Evolutionary conservation across 768 basidiomycete genomes (phyloP).

Genomic region (Gymnopilus dilepis): DNA sequence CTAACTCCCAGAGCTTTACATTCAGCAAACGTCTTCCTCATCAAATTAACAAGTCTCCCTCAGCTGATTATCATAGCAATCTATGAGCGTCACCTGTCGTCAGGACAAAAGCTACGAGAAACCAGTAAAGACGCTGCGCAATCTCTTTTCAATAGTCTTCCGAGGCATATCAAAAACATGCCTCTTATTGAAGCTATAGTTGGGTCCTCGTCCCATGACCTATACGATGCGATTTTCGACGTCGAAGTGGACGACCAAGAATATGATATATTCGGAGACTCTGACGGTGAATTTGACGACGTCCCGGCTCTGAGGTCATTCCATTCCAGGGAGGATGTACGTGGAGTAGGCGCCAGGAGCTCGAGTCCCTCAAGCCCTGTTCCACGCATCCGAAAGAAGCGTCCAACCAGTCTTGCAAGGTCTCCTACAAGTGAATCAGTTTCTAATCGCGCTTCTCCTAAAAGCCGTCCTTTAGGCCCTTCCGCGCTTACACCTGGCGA

Average conservation of each 20-base stretch:
- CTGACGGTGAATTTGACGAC: constrained; percentile 52
- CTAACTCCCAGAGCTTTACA: constrained; percentile 82
- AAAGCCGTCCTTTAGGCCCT: constrained; percentile 17
- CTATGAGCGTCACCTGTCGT: constrained; percentile 76
- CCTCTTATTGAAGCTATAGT: constrained; percentile 78
- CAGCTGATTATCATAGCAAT: constrained; percentile 74
- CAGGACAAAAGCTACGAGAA: constrained; percentile 55
- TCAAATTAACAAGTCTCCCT: constrained; percentile 84
- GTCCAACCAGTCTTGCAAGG: constrained; percentile 26
- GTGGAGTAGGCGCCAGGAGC: constrained; percentile 1
- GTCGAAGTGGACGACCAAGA: constrained; percentile 55
- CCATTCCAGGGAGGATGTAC: constrained; percentile 44
- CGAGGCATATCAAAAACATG: constrained; percentile 73
- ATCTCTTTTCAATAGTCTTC: constrained; percentile 65
- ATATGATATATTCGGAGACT: constrained; percentile 54
- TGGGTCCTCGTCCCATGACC: constrained; percentile 67
- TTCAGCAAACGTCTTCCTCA: constrained; percentile 82
- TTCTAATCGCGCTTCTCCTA: constrained; percentile 29
- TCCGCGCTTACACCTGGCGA: constrained; percentile 25
- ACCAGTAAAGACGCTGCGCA: constrained; percentile 57
- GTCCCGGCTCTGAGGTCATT: constrained; percentile 41
- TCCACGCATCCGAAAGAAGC: constrained; percentile 30
- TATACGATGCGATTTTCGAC: constrained; percentile 84
- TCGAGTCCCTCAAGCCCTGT: constrained; percentile 22
- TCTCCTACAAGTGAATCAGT: not conserved